A percentile compares a stretch with the other conserved stretches of the same genome.
phyloP scores from a whole-genome alignment of 2,329 filamentous ascomycete genomes.

The Penicillium sp. region DNA sequence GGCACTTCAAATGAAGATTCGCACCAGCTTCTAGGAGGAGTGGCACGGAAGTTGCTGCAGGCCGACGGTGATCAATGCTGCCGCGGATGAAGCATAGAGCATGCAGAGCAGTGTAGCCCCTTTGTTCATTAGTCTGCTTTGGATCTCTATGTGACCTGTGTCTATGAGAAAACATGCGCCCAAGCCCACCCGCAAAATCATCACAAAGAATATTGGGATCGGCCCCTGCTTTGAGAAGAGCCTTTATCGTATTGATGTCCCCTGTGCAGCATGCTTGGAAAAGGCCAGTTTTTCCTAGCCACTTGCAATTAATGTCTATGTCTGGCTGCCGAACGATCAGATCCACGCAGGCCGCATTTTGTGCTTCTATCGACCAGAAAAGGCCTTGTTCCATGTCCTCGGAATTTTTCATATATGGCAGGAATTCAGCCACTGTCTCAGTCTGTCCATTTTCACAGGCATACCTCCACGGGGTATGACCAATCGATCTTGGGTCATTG shows the following conservation, averaged over 20 bases:
- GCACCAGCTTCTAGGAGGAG: constrained; percentile 5
- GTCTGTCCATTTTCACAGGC: background rate
- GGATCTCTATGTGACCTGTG: background rate
- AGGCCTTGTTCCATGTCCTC: background rate
- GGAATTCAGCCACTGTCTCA: background rate
- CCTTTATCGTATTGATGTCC: constrained; percentile 1
- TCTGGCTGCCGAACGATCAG: background rate
- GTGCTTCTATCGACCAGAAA: background rate
- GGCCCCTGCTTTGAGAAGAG: constrained; percentile 4
- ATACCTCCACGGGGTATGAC: constrained; percentile 6
- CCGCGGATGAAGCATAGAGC: constrained; percentile 1
- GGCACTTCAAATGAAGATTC: constrained; percentile 1
- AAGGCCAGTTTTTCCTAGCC: background rate
- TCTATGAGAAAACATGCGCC: background rate
- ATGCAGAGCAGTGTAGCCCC: constrained; percentile 5
- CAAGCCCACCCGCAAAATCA: background rate
- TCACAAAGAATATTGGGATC: constrained; percentile 8
- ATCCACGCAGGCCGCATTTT: background rate
- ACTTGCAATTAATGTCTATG: constrained; percentile 4
- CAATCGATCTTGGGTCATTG: constrained; percentile 1
- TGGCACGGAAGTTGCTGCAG: background rate
- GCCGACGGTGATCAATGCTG: background rate
- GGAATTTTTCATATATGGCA: background rate
- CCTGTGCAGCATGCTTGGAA: background rate
- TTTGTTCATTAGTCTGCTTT: background rate